phyloP scores from a whole-genome alignment of 345 rosid species.

The Gossypium australe region DNA sequence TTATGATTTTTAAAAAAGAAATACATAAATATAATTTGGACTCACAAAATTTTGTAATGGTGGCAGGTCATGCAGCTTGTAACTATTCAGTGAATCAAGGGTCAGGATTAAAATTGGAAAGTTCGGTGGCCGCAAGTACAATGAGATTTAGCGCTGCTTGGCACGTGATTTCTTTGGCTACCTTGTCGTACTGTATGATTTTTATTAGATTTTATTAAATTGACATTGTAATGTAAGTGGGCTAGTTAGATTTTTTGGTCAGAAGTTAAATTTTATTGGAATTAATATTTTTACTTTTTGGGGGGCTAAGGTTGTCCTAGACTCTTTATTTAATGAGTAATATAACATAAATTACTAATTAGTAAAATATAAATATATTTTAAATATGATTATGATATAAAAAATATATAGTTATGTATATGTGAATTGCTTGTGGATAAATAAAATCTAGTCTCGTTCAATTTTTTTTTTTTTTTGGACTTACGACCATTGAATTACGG shows the following conservation, averaged over 20 bases:
- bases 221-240: neutral
- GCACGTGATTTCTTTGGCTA: neutral
- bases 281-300: neutral
- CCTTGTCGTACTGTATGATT: neutral
- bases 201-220: neutral
- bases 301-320: neutral
- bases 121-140: conserved; percentile 24
- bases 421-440: too few species aligned
- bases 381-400: too few species aligned
- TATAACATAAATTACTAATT: too few species aligned
- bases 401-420: too few species aligned
- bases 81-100: conserved; percentile 16
- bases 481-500: too few species aligned
- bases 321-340: neutral
- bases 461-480: too few species aligned
- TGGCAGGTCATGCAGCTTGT: conserved; percentile 52
- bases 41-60: neutral
- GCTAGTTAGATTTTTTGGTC: neutral
- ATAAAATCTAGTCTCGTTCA: too few species aligned
- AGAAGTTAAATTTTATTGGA: neutral
- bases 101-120: conserved; percentile 16
- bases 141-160: neutral
- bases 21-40: neutral
- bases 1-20: neutral
- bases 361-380: too few species aligned